Conservation (phyloP, 345 rosid species). For the Angophora floribunda region DNA sequence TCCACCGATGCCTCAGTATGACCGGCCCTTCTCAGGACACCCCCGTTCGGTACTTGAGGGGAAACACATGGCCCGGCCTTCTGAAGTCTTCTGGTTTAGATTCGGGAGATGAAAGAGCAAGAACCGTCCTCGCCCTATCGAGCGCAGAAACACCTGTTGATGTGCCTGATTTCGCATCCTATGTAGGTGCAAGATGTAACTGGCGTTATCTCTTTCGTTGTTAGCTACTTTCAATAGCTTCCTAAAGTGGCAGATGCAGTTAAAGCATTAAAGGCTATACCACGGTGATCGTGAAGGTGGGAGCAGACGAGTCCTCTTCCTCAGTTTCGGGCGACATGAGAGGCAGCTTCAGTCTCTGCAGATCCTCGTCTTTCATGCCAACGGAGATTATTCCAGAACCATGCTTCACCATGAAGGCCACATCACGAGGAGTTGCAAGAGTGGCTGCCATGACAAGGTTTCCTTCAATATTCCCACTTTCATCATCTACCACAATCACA, state of each 20-base stretch:
- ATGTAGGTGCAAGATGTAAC: not conserved
- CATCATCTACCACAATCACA: conserved; percentile 89
- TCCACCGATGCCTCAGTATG: conserved; percentile 90
- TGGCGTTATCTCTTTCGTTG: not conserved
- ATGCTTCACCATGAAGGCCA: conserved; percentile 60
- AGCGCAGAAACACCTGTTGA: conserved; percentile 69
- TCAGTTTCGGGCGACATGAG: conserved; percentile 71
- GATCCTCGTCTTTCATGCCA: conserved; percentile 74
- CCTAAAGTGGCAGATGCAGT: not conserved
- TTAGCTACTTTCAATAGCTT: not conserved
- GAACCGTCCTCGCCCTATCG: conserved; percentile 68
- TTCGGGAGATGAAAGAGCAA: conserved; percentile 49
- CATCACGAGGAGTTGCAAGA: conserved; percentile 32
- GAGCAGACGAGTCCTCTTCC: conserved; percentile 73
- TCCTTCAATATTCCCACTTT: conserved; percentile 65
- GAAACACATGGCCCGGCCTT: conserved; percentile 89
- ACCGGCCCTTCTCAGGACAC: conserved; percentile 76
- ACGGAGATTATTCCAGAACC: conserved; percentile 86
- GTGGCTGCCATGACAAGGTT: conserved; percentile 71
- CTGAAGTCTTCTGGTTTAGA: conserved; percentile 65
- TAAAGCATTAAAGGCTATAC: conserved; percentile 1
- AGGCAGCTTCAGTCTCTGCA: conserved; percentile 67
- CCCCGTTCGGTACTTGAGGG: conserved; percentile 83
- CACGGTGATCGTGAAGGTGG: conserved; percentile 82
- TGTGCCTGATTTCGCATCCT: conserved; percentile 70